These are phyloP conservation scores for Cruciata laevipes DNA, from an alignment of 257 asterid species.

Conservation along the genomic window DNA sequence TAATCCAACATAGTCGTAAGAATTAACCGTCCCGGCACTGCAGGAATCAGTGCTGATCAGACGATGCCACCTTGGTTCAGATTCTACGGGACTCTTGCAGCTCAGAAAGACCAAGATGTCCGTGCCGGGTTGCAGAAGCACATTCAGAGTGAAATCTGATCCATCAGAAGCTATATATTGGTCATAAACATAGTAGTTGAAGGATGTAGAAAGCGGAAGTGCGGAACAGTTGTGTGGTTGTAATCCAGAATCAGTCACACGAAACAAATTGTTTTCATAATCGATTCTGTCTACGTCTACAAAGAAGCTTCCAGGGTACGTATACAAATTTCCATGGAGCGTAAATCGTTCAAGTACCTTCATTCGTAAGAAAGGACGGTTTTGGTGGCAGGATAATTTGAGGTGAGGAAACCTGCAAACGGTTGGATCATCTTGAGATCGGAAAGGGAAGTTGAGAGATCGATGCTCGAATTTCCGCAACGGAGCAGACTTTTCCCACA, in stretches of 20 bases:
- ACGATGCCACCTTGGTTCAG: no score
- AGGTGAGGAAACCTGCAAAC: background rate
- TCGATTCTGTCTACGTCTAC: background rate
- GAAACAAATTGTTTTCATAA: slow-evolving; percentile 1
- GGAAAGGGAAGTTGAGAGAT: background rate
- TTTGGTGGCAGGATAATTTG: background rate
- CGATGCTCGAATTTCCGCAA: no score
- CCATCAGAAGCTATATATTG: no score
- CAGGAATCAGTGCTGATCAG: no score
- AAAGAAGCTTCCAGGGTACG: background rate
- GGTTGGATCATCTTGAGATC: background rate
- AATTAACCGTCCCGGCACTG: no score
- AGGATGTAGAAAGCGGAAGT: background rate
- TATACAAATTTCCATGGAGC: background rate
- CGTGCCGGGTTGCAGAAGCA: no score
- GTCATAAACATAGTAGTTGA: background rate
- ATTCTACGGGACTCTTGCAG: no score
- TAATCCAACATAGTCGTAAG: background rate
- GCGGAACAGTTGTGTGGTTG: slow-evolving; percentile 6
- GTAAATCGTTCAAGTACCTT: background rate
- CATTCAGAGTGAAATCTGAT: no score
- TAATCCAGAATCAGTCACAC: background rate
- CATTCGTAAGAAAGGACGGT: background rate
- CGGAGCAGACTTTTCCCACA: background rate
- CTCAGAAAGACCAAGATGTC: no score